A percentile compares a stretch with the other conserved stretches of the same genome.
phyloP scores from a whole-genome alignment of 257 asterid species.

The Nicotiana paniculata region DNA sequence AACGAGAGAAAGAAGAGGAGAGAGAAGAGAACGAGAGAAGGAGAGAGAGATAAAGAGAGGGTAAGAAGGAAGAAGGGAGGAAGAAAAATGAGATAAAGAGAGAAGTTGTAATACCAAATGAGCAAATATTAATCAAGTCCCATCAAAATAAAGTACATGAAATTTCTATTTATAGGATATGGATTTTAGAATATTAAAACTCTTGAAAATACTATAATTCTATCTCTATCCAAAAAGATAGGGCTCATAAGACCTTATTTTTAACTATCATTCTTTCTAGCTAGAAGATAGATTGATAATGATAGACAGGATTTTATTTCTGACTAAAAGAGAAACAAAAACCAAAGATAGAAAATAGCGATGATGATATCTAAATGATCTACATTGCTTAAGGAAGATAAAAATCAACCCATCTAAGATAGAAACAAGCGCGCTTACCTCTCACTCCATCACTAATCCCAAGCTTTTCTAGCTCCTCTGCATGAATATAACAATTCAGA shows the following conservation, averaged over 20 bases:
- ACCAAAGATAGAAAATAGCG: not conserved
- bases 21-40: not conserved
- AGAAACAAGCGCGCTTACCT: conserved; percentile 43
- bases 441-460: conserved; percentile 64
- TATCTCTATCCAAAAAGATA: not conserved
- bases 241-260: not conserved
- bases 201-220: not conserved
- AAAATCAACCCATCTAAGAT: not conserved
- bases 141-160: not conserved
- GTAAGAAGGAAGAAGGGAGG: not conserved
- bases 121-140: not conserved
- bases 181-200: not conserved
- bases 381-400: not conserved
- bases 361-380: conserved; percentile 3
- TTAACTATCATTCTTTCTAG: not conserved
- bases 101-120: not conserved
- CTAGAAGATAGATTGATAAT: not conserved
- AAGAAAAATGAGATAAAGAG: not conserved
- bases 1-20: not conserved
- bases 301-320: not conserved
- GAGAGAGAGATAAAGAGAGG: not conserved
- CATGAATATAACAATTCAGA: conserved; percentile 29
- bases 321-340: not conserved
- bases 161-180: not conserved
- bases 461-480: conserved; percentile 77